Conservation (phyloP, 495 filamentous ascomycete species). For the Trichoderma virens region DNA sequence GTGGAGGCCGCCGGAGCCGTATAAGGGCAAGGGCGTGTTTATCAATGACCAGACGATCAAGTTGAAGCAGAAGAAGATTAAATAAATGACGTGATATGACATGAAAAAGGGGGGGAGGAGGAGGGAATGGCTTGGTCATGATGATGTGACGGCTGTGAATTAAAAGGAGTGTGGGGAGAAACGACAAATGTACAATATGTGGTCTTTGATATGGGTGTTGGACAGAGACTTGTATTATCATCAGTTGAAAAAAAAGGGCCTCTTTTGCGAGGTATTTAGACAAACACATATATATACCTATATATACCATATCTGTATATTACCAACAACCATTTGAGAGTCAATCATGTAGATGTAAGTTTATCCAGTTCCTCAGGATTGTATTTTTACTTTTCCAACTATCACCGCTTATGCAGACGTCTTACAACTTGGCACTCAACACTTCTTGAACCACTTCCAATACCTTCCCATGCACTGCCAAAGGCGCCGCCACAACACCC, state of each 20-base stretch:
- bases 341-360: not conserved
- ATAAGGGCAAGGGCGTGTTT: constrained; percentile 99
- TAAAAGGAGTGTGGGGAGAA: not conserved
- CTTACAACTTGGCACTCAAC: constrained; percentile 35
- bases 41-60: constrained; percentile 95
- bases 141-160: not conserved
- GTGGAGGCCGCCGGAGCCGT: constrained; percentile 92
- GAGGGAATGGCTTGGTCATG: not conserved
- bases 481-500: constrained; percentile 84
- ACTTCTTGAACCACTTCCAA: constrained; percentile 77
- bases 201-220: not conserved
- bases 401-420: not conserved
- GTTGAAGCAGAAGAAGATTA: constrained; percentile 98
- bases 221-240: constrained; percentile 4
- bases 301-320: constrained; percentile 24
- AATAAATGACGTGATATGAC: constrained; percentile 45
- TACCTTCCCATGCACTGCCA: constrained; percentile 64
- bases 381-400: no score
- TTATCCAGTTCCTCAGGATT: no score
- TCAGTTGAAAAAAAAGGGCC: not conserved
- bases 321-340: not conserved
- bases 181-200: not conserved
- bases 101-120: not conserved
- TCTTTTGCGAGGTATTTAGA: constrained; percentile 8
- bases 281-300: no score